Percentiles rank a stretch among this genome's conserved stretches.
Evolutionary conservation across 2,329 filamentous ascomycete genomes (phyloP).

Genomic region (Trichoderma sp.): DNA sequence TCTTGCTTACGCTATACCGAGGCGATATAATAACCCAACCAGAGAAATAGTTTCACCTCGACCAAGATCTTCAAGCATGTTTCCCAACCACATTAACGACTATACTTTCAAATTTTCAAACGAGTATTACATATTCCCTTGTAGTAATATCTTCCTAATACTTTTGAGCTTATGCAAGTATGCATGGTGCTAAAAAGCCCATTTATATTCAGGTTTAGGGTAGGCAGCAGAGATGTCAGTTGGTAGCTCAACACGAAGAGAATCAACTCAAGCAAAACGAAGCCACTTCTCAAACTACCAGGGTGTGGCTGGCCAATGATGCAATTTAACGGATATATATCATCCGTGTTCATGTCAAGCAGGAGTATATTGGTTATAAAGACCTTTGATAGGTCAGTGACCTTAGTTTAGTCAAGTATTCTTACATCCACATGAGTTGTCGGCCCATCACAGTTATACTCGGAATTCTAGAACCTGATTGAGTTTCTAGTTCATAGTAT

Average conservation of each 20-base stretch:
- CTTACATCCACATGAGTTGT: neutral
- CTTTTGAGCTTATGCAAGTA: neutral
- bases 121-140: neutral
- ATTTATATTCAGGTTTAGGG: neutral
- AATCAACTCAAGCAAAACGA: neutral
- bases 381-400: neutral
- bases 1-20: neutral
- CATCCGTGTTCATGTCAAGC: neutral
- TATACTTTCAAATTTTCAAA: rapidly evolving
- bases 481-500: neutral
- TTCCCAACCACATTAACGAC: neutral
- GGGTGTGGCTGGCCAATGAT: neutral
- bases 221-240: neutral
- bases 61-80: neutral
- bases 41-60: neutral
- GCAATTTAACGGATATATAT: neutral
- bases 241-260: neutral
- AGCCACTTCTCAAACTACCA: neutral
- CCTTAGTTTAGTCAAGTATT: neutral
- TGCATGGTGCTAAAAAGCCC: neutral
- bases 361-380: neutral
- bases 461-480: neutral
- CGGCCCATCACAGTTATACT: neutral
- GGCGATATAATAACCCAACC: neutral
- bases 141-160: neutral